These are phyloP conservation scores for Danielia oregonensis DNA, from an alignment of 805 yeast species.

Conservation along the genomic window DNA sequence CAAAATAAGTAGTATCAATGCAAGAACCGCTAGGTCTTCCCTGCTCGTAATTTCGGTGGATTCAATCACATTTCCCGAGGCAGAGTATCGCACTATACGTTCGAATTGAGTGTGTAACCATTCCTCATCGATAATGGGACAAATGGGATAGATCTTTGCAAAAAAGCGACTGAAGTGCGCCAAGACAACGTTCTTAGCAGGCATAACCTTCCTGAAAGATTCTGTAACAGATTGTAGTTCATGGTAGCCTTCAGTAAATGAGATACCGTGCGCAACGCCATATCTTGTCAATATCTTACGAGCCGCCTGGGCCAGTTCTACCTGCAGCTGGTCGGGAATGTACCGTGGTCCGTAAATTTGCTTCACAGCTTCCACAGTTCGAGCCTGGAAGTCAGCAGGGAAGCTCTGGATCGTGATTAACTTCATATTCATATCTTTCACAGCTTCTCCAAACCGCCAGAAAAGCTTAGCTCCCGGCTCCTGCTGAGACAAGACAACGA, in stretches of 20 bases:
- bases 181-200: constrained; percentile 5
- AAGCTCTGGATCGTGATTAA: constrained; percentile 10
- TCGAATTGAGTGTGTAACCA: constrained; percentile 6
- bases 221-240: constrained; percentile 8
- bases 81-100: constrained; percentile 6
- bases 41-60: constrained; percentile 8
- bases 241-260: constrained; percentile 3
- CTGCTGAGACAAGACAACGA: constrained; percentile 16
- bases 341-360: constrained; percentile 1
- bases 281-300: constrained; percentile 7
- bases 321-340: constrained; percentile 1
- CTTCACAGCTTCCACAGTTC: constrained; percentile 2
- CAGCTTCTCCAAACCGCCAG: constrained; percentile 12
- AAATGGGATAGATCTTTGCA: constrained; percentile 13
- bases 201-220: constrained; percentile 10
- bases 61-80: constrained; percentile 2
- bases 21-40: constrained; percentile 13
- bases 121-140: constrained; percentile 14
- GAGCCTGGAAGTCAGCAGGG: not conserved
- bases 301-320: constrained; percentile 1
- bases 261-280: constrained; percentile 12
- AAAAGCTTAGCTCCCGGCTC: constrained; percentile 16
- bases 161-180: constrained; percentile 13
- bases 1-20: constrained; percentile 14
- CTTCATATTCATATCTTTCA: constrained; percentile 5